These are phyloP conservation scores for Zymoseptoria ardabiliae DNA, from an alignment of 2,329 filamentous ascomycete species.

Conservation along the genomic window DNA sequence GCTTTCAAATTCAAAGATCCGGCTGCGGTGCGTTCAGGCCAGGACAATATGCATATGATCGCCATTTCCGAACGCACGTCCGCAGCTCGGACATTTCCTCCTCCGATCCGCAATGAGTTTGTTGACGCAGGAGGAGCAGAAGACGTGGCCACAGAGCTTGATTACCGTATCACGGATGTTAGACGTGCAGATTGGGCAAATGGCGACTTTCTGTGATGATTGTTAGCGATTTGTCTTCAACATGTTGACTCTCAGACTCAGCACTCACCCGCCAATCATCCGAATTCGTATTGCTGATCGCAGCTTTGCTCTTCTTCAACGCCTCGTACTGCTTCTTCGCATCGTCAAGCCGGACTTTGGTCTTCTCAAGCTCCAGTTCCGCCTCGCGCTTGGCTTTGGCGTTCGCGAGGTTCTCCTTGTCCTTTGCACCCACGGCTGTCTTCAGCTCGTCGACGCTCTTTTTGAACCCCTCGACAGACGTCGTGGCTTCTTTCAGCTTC, in stretches of 20 bases:
- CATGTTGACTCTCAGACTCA: not conserved
- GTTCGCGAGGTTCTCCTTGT: constrained; percentile 60
- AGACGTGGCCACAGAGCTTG: constrained; percentile 90
- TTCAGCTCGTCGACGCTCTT: constrained; percentile 72
- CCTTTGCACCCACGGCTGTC: constrained; percentile 66
- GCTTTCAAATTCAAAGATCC: not conserved
- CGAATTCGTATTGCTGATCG: constrained; percentile 63
- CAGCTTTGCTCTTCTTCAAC: constrained; percentile 72
- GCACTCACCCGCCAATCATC: constrained; percentile 78
- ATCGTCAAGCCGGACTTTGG: constrained; percentile 69
- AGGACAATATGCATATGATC: constrained; percentile 64
- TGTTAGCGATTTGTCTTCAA: not conserved
- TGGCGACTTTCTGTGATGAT: constrained; percentile 56
- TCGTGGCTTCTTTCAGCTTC: constrained; percentile 60
- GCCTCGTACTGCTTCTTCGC: constrained; percentile 74
- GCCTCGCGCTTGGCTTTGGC: constrained; percentile 53
- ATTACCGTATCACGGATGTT: constrained; percentile 92
- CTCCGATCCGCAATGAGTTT: constrained; percentile 82
- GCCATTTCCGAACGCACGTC: constrained; percentile 80
- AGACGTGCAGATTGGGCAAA: constrained; percentile 86
- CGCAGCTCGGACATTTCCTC: constrained; percentile 92
- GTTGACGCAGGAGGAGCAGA: constrained; percentile 85
- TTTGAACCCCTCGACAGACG: constrained; percentile 64
- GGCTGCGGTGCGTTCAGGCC: constrained; percentile 14
- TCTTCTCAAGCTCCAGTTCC: constrained; percentile 67